phyloP scores from a whole-genome alignment of 495 filamentous ascomycete genomes.

The Lichina pygmaea region DNA sequence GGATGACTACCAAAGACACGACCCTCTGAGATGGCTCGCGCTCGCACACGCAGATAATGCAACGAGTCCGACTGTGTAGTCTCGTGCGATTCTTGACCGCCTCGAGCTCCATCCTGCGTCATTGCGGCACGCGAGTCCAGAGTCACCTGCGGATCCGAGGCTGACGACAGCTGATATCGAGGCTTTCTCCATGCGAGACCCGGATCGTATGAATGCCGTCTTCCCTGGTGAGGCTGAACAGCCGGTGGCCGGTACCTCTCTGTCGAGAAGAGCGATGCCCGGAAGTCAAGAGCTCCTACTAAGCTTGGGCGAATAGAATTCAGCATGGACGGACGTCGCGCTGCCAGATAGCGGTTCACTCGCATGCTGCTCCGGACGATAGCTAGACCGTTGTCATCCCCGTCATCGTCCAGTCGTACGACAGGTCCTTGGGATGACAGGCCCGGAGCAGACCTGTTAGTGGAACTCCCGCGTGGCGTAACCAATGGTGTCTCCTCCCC shows the following conservation, averaged over 20 bases:
- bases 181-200: neutral
- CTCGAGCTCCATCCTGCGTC: too few relatives aligned
- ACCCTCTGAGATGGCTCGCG: too few relatives aligned
- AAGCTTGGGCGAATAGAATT: conserved; percentile 76
- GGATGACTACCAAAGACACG: too few relatives aligned
- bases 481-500: conserved; percentile 4
- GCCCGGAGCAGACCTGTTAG: conserved; percentile 31
- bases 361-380: conserved; percentile 89
- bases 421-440: neutral
- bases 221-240: conserved; percentile 34
- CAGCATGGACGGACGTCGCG: conserved; percentile 43
- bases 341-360: conserved; percentile 36
- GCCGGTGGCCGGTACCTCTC: conserved; percentile 52
- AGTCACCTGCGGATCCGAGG: neutral
- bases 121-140: too few relatives aligned
- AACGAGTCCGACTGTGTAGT: too few relatives aligned
- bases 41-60: too few relatives aligned
- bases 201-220: conserved; percentile 44
- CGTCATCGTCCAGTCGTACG: conserved; percentile 19
- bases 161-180: neutral
- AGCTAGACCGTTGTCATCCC: conserved; percentile 51
- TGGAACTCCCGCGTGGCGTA: too few relatives aligned
- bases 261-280: conserved; percentile 59
- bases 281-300: conserved; percentile 82
- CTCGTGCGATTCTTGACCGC: too few relatives aligned